Base-by-base conservation (phyloP, 176 grass and related monocot species). In the Oryza coarctata region DNA sequence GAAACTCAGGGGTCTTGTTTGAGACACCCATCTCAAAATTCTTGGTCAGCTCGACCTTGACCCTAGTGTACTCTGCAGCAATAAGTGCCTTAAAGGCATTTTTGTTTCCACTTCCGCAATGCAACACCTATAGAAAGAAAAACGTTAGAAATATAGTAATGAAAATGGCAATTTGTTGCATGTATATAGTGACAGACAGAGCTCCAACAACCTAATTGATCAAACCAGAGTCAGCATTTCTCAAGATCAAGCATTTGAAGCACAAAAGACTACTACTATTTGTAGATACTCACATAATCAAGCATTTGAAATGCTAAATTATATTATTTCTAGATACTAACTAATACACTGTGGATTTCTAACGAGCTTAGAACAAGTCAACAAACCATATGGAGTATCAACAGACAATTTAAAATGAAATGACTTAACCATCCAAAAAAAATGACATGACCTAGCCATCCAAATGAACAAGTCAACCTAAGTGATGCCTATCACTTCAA, bases 1-100 rank as follows among this genome's bases (percentile, higher is more conserved):
- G 89, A 77, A 92, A 99, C 34, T 95, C 91, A 49, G 96, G 96
- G 63, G 93, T 94, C 84, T 95, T 99, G 84, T 99, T 99, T 8
- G 93, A 84, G 27, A 95, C 87, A 81, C 96, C 96, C 93, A 99
- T 99, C 87, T 91, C 75, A 38, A 99, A 99, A 33, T 95, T 78
- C 65, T 99, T 93, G 2, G 29, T n/a, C 18, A 95, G 75, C 25
- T 94, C 96, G 29, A 99, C 69, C 85, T 99, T 85, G 47, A 95
- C 86, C 1, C 93, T 93, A 83, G 67, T 80, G 75, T 95, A 99
- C 49, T 95, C 93, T 11, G 96, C 93, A 77, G 91, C 93, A 77
- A 99, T 95, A 65, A 95, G 96, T 44, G 77, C 79, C 87, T 99
- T 99, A 40, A 84, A 95, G 49, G 72, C 93, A 93, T 99, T 99